Conservation (phyloP, 2,329 filamentous ascomycete species). For the Tolypocladium endophyticum region DNA sequence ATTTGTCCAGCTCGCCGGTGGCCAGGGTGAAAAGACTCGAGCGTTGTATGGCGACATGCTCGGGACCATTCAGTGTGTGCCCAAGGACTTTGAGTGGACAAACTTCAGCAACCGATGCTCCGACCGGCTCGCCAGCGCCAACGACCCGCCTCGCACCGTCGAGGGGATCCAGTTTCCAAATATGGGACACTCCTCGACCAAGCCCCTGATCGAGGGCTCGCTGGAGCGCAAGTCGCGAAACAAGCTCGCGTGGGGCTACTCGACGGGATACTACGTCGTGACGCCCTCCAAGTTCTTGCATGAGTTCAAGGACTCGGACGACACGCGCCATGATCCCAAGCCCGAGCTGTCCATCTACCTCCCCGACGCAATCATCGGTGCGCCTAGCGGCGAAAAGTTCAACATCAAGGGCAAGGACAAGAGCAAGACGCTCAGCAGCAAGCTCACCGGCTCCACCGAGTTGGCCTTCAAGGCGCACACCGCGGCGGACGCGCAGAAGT, state of each 20-base stretch:
- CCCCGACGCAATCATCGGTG: conserved; percentile 74
- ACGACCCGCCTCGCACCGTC: conserved; percentile 61
- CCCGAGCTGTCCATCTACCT: conserved; percentile 88
- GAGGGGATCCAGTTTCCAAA: conserved; percentile 76
- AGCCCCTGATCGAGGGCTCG: conserved; percentile 75
- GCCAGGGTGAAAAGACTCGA: conserved; percentile 72
- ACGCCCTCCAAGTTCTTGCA: conserved; percentile 83
- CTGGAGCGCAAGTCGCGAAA: conserved; percentile 87
- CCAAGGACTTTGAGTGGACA: conserved; percentile 83
- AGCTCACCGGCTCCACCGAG: conserved; percentile 70
- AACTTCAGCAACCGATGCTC: conserved; percentile 66
- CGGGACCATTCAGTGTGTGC: conserved; percentile 63
- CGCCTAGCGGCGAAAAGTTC: conserved; percentile 70
- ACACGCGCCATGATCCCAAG: conserved; percentile 56
- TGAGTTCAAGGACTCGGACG: conserved; percentile 91
- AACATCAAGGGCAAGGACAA: conserved; percentile 91
- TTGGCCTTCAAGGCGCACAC: conserved; percentile 82
- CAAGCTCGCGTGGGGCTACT: conserved; percentile 67
- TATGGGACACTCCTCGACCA: conserved; percentile 70
- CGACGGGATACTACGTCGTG: conserved; percentile 78
- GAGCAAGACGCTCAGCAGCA: conserved; percentile 68
- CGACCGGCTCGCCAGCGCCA: conserved; percentile 67
- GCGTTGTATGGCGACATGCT: conserved; percentile 79
- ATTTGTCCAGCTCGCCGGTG: conserved; percentile 70
- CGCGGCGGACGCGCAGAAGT: conserved; percentile 68